Conservation (phyloP, 225 moss, liverwort and hornwort genomes). For the Antitrichia curtipendula region DNA sequence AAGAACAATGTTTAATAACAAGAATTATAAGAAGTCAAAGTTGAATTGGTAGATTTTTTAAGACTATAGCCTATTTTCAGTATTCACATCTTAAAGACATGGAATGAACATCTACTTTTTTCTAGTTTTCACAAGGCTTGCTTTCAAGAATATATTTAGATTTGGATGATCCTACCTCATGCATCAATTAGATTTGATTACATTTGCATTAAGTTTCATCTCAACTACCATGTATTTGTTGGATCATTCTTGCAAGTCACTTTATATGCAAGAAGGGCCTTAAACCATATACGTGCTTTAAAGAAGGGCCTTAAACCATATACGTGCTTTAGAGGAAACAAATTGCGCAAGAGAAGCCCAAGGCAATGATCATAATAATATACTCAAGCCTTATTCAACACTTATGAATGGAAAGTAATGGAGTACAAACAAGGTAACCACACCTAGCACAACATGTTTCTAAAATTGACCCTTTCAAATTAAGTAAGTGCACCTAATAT, state of each 20-base stretch:
- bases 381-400: background rate
- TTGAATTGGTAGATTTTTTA: background rate
- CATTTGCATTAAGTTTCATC: background rate
- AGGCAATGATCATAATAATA: background rate
- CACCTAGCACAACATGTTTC: background rate
- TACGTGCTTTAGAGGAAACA: background rate
- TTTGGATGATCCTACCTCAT: background rate
- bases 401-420: background rate
- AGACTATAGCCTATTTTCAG: background rate
- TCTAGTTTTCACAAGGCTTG: background rate
- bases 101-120: background rate
- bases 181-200: background rate
- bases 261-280: too few relatives aligned
- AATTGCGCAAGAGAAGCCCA: background rate
- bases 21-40: background rate
- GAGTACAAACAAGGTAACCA: background rate
- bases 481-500: background rate
- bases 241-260: background rate
- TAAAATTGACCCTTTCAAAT: background rate
- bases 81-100: rapidly evolving
- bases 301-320: too few relatives aligned
- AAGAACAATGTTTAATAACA: background rate
- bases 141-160: rapidly evolving
- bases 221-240: background rate
- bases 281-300: background rate